Evolutionary conservation across 2,329 filamentous ascomycete genomes (phyloP), one percentile per base, ranked within the genome.

Genomic region (Pseudophaeomoniella oleicola): DNA sequence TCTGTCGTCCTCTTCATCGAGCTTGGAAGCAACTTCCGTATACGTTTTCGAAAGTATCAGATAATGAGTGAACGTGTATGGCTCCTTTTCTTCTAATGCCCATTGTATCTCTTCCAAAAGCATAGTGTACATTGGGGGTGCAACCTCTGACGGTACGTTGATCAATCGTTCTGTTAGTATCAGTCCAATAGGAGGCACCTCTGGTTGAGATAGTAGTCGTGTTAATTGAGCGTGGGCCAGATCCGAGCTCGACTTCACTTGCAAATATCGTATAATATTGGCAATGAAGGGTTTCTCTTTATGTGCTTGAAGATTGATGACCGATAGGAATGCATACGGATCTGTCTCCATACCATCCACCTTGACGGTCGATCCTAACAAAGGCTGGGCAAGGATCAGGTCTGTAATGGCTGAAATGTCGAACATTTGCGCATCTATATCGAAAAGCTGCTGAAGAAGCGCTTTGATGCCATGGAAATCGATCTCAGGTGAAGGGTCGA

Each of bases 401-500:
- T 96, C 85, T 19, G 86, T 71, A 35, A 98, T 71, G 4, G 74
- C 81, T 4, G 86, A 94, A 46, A 94, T 72, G 58, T 96, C 81
- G 64, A 94, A 85, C 18, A 92, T 68, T 41, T 79, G 71, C 33
- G 81, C 72, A 61, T 98, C 90, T 37, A 82, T 75, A 57, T 96
- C 90, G 57, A 98, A 78, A 30, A 98, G 75, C 59, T 98, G 90
- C 41, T 88, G 81, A 41, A 94, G 62, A 5, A 98, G 75, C 6
- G 76, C 80, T 59, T 94, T 94, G 49, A 92, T 73, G 40, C 90
- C 90, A 60, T 96, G 88, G 59, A 96, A 96, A 59, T 98, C 90
- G 49, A 93, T 71, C 5, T 81, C 75, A 2, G 82, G 70, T 49
- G 90, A 80, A 43, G 88, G 93, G 61, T 94, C 92, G 65, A 96